phyloP scores from a whole-genome alignment of 371 early-diverging fungal genomes.

The Haplosporangium sp. region DNA sequence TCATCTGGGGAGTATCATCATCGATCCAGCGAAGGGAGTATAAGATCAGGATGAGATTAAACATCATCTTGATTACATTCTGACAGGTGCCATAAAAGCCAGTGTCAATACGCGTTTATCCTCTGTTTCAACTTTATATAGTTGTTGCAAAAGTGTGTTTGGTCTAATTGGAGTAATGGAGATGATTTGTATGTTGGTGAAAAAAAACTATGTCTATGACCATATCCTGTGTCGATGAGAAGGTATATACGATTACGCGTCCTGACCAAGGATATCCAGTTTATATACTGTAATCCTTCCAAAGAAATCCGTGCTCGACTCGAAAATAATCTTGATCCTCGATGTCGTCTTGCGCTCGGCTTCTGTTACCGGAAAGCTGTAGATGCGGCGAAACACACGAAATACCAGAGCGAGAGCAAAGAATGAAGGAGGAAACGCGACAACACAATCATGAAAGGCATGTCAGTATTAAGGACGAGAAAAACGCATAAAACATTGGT shows the following conservation, averaged over 20 bases:
- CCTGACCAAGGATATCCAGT: slow-evolving; percentile 72
- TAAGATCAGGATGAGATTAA: too few relatives aligned
- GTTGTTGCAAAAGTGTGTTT: too few relatives aligned
- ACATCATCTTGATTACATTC: too few relatives aligned
- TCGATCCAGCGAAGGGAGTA: too few relatives aligned
- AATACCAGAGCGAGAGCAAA: not conserved
- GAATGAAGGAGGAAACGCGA: not conserved
- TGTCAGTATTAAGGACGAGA: not conserved
- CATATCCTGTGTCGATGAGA: too few relatives aligned
- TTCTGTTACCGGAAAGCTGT: slow-evolving; percentile 57
- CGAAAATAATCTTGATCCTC: slow-evolving; percentile 76
- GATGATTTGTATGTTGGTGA: too few relatives aligned
- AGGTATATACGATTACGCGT: slow-evolving; percentile 19
- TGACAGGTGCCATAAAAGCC: too few relatives aligned
- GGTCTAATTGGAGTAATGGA: too few relatives aligned
- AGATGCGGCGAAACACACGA: slow-evolving; percentile 28
- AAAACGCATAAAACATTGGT: not conserved
- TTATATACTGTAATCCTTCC: slow-evolving; percentile 89
- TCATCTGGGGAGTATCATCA: too few relatives aligned
- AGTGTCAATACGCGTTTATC: too few relatives aligned
- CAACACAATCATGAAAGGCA: not conserved
- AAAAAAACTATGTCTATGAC: too few relatives aligned
- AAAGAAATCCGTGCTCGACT: slow-evolving; percentile 88
- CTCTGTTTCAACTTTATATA: too few relatives aligned
- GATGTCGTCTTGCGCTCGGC: slow-evolving; percentile 39